Evolutionary conservation across 352 stramenopile species (phyloP), one percentile per base, ranked within the genome.

Genomic region (Pilasporangium apinafurcum): DNA sequence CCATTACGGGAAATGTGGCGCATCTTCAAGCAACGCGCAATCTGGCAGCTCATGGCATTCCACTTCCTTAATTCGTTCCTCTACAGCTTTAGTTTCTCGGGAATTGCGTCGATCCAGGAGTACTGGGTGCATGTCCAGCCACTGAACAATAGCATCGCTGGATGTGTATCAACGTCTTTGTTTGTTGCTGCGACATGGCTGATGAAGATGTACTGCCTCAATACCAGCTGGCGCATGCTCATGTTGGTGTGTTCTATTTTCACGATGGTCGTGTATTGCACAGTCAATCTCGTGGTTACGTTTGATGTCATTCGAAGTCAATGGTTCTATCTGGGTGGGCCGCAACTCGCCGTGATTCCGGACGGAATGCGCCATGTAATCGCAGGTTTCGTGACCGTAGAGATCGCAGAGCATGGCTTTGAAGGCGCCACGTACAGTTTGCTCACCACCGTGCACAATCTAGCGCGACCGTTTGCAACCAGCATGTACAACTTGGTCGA

Each of bases 41-140:
- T 90, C 46, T 86, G 69, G 67, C 68, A 85, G 50, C 48, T 85
- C 21, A 72, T 84, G 45, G 59, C 65, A 12, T 86, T 81, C 55
- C 64, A 80, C 40, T 82, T 83, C 29, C 62, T 82, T 48, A 77
- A 83, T 29, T 68, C 66, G 32, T 74, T 89, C 55, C 68, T 87
- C 32, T 68, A 53, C 47, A 68, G 53, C 37, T 63, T 83, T 37
- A 62, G 61, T 30, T 76, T 84, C 37, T 73, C 70, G 1, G 67
- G 59, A 14, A 66, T 74, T 37, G 62, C 61, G 38, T 68, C 68
- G 3, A 63, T 83, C 20, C 62, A 84, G 37, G 63, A 82, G 42
- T 74, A 76, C 48, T 87, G 69, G 69, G 59, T 71, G n/a, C 52
- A 53, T 21, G 66, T 85, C 30, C 60, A 61, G 14, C 72, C 75